phyloP scores from a whole-genome alignment of 2,329 filamentous ascomycete species.

The Macrophomina tecta region DNA sequence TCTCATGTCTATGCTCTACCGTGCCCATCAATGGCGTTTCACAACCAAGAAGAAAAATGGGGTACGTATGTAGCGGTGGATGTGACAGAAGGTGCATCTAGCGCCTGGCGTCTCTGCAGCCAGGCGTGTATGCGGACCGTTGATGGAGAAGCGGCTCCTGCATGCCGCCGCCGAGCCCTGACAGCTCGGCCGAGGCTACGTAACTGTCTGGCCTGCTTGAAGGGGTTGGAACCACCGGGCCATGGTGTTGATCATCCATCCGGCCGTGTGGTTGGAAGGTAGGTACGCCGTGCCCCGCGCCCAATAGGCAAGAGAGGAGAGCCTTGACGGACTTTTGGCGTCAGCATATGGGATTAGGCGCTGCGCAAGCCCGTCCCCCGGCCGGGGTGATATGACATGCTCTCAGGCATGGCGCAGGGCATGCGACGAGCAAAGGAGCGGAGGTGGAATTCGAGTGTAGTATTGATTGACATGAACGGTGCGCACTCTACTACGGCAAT shows the following conservation, averaged over 20 bases:
- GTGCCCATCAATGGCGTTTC: not conserved
- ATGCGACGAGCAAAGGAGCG: not conserved
- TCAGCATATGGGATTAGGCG: conserved; percentile 10
- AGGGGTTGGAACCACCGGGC: conserved; percentile 13
- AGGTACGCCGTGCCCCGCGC: conserved; percentile 12
- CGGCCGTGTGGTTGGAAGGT: not conserved
- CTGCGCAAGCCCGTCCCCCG: conserved; percentile 12
- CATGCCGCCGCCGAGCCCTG: conserved; percentile 25
- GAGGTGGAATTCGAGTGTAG: conserved; percentile 20
- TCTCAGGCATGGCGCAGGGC: conserved; percentile 4
- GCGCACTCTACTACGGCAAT: conserved; percentile 1
- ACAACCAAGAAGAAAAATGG: conserved; percentile 1
- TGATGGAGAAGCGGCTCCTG: conserved; percentile 27
- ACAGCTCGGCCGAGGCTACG: conserved; percentile 26
- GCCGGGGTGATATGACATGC: conserved; percentile 19
- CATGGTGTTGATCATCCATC: conserved; percentile 19
- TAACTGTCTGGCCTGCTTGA: conserved; percentile 21
- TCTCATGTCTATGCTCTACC: not conserved
- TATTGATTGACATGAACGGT: conserved; percentile 19
- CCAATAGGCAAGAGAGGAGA: conserved; percentile 11
- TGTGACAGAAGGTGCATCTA: conserved; percentile 15
- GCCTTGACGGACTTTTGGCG: conserved; percentile 19
- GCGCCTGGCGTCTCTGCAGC: conserved; percentile 18
- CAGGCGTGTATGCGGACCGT: not conserved
- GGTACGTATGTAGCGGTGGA: conserved; percentile 4